phyloP scores from a whole-genome alignment of 345 rosid genomes.

The Orychophragmus violaceus region DNA sequence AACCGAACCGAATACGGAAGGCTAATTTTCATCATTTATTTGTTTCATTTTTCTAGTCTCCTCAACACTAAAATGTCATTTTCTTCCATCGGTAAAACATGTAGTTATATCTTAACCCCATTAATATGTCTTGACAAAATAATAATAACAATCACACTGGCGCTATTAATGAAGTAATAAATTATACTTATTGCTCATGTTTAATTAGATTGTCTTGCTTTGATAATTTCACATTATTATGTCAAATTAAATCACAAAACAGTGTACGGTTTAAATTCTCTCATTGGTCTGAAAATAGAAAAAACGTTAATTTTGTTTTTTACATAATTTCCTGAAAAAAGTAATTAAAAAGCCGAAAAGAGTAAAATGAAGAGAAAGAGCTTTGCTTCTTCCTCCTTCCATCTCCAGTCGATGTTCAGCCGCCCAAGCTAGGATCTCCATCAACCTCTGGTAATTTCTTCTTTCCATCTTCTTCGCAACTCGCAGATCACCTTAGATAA shows the following conservation, averaged over 20 bases:
- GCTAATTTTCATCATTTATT: neutral
- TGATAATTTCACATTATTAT: neutral
- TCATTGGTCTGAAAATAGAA: neutral
- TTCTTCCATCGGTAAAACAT: neutral
- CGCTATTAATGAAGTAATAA: neutral
- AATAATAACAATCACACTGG: neutral
- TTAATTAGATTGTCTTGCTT: neutral
- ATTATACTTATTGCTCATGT: neutral
- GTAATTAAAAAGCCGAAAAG: neutral
- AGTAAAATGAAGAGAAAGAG: conserved; percentile 13
- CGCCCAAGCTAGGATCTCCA: conserved; percentile 14
- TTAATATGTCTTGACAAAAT: neutral
- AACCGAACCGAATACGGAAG: no score
- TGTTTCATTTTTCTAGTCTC: neutral
- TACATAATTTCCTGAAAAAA: neutral
- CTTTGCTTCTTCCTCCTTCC: conserved; percentile 14
- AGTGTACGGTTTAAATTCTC: neutral
- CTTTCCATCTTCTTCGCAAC: neutral
- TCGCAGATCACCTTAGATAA: neutral
- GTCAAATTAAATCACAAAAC: neutral
- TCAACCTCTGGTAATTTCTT: conserved; percentile 1
- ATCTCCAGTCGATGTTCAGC: conserved; percentile 14
- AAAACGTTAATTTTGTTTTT: neutral
- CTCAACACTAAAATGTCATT: neutral
- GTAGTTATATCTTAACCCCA: neutral